A percentile compares a stretch with the other conserved stretches of the same genome.
phyloP scores from a whole-genome alignment of 1,284 basidiomycete genomes.

The Peniophora sp. region DNA sequence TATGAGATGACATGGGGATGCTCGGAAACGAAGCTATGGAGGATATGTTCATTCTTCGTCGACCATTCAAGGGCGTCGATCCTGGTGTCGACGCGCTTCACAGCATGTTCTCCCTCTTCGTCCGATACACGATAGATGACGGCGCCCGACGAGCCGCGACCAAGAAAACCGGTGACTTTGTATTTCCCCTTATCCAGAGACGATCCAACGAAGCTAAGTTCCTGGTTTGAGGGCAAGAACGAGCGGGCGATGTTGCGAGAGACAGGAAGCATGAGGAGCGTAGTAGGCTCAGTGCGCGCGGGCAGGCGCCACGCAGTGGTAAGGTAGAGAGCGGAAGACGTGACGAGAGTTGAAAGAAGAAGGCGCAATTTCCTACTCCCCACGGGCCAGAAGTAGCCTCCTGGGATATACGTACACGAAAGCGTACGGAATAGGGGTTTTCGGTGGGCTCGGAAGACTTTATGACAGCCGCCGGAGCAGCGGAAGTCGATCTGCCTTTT shows the following conservation, averaged over 20 bases:
- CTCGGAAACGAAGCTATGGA: not conserved
- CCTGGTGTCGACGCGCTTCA: not conserved
- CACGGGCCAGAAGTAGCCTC: too few relatives aligned
- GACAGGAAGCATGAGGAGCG: not conserved
- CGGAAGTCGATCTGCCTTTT: too few relatives aligned
- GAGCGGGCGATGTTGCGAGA: not conserved
- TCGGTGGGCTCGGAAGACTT: too few relatives aligned
- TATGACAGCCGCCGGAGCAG: too few relatives aligned
- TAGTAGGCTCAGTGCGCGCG: not conserved
- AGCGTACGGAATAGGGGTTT: too few relatives aligned
- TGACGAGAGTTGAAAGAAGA: not conserved
- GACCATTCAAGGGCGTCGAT: not conserved
- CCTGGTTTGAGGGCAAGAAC: not conserved
- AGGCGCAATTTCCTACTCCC: too few relatives aligned
- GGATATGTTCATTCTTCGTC: not conserved
- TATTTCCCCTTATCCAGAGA: not conserved
- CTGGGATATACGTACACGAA: too few relatives aligned
- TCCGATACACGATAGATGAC: not conserved
- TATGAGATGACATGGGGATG: not conserved
- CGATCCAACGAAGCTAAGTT: not conserved
- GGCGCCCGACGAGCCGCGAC: not conserved
- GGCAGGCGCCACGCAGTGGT: not conserved
- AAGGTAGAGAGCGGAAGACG: not conserved
- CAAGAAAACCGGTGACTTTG: not conserved
- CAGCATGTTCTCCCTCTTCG: not conserved